Evolutionary conservation across 345 rosid species (phyloP).

Genomic region (Odontarrhena argentea): DNA sequence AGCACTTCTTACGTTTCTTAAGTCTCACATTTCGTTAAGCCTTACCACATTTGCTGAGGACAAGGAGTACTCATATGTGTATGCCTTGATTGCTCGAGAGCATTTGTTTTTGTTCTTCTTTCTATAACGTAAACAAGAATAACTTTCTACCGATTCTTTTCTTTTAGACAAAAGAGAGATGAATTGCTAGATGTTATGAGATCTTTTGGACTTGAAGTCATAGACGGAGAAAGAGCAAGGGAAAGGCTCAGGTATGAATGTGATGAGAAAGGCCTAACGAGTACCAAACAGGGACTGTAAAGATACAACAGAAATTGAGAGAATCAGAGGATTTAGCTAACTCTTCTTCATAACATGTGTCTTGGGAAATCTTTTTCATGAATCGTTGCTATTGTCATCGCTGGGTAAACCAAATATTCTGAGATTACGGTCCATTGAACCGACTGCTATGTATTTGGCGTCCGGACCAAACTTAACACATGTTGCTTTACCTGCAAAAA

Average conservation of each 20-base stretch:
- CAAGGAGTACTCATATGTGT: not conserved
- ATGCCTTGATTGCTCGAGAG: not conserved
- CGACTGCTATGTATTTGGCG: conserved; percentile 79
- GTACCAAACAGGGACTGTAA: conserved; percentile 7
- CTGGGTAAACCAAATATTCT: conserved; percentile 76
- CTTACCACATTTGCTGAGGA: not conserved
- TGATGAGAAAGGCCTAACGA: not conserved
- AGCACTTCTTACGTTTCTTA: not conserved
- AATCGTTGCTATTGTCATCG: conserved; percentile 40
- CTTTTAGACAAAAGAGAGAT: conserved; percentile 15
- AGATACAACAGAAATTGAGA: conserved; percentile 32
- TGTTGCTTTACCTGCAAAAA: conserved; percentile 67
- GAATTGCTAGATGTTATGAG: not conserved
- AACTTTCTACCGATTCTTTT: not conserved
- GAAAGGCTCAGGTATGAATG: conserved; percentile 6
- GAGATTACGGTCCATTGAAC: conserved; percentile 97
- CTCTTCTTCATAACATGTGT: conserved; percentile 10
- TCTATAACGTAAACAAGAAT: not conserved
- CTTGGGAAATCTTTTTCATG: conserved; percentile 30
- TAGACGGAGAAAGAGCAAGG: not conserved
- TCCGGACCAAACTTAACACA: conserved; percentile 77
- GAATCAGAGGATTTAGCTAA: conserved; percentile 23
- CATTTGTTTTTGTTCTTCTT: not conserved
- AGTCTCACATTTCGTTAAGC: not conserved
- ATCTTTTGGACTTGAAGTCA: not conserved